A percentile compares a stretch with the other conserved stretches of the same genome.
Conservation (phyloP, 2,329 filamentous ascomycete genomes). For the Fulvia fulva region DNA sequence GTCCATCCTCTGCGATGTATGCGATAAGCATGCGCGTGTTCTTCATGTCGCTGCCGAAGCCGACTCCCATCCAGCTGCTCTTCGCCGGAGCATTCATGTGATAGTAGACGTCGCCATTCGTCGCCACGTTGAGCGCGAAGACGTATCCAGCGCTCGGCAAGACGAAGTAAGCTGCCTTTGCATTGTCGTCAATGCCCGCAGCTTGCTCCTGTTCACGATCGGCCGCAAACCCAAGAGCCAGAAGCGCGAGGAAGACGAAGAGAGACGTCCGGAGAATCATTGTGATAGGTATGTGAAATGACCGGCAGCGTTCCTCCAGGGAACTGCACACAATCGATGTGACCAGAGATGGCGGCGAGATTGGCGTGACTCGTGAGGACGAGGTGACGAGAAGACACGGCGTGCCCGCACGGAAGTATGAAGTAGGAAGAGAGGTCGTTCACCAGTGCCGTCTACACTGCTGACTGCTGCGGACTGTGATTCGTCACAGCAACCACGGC, state of each 20-base stretch:
- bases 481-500: neutral
- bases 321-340: neutral
- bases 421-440: too few species aligned
- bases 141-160: slow-evolving; percentile 21
- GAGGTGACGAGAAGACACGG: neutral
- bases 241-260: slow-evolving; percentile 11
- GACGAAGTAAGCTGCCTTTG: slow-evolving; percentile 28
- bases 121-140: slow-evolving; percentile 27
- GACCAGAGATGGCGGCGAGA: neutral
- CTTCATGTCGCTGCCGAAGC: slow-evolving; percentile 42
- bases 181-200: slow-evolving; percentile 21
- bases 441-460: neutral
- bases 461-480: neutral
- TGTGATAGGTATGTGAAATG: neutral
- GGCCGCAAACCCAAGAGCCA: slow-evolving; percentile 16
- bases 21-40: slow-evolving; percentile 44
- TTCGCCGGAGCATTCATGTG: slow-evolving; percentile 33
- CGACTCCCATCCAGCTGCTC: slow-evolving; percentile 44
- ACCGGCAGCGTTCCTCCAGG: neutral
- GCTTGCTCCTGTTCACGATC: slow-evolving; percentile 6
- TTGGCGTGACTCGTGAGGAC: neutral
- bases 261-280: slow-evolving; percentile 9
- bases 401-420: neutral
- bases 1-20: slow-evolving; percentile 35
- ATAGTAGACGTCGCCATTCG: slow-evolving; percentile 30